Base-by-base conservation (phyloP, 257 asterid species). In the Nicotiana paniculata region DNA sequence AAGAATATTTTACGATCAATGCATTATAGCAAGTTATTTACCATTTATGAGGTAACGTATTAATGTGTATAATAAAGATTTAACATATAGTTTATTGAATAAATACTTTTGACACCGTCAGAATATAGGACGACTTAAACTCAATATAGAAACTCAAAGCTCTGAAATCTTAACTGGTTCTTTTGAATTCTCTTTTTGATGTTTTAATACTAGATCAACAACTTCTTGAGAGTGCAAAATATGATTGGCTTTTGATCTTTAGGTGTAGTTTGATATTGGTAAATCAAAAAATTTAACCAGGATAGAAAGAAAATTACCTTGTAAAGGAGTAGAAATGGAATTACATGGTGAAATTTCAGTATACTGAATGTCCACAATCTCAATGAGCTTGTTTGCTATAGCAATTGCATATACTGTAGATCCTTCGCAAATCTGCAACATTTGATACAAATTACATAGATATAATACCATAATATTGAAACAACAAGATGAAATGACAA, bases 341-440 rank as follows among this genome's bases (percentile, higher is more conserved):
- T 84, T 89, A 17, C 91, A 75, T 84, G 93, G 91, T 86, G 89
- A 90, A 83, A 85, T 82, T 21, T 95, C 89, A 30, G 97, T 89
- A 83, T 91, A 91, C 65, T 90, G 94, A 82, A 91, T 91, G 82
- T 92, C 97, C 84, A 91, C 94, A 75, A 88, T 93, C 77, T 93
- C 97, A 84, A 93, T 91, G 9, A 96, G 92, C 91, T 91, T 93
- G 89, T 93, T 93, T 10, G 99, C 98, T 77, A 95, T 84, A 32
- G 97, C 97, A 85, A 95, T 93, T 3, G 97, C 97, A 84, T 93
- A 91, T 65, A 95, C 97, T 7, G 90, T 90, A 4, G 97, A 92
- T 6, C 97, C 98, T 89, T 95, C 98, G 84, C 89, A 88, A 82
- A 95, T 95, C 99, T 95, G 92, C 91, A 82, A 75, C 4, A 24